Conservation (phyloP, 2,329 filamentous ascomycete genomes). For the Aspergillus brunneoviolaceus region DNA sequence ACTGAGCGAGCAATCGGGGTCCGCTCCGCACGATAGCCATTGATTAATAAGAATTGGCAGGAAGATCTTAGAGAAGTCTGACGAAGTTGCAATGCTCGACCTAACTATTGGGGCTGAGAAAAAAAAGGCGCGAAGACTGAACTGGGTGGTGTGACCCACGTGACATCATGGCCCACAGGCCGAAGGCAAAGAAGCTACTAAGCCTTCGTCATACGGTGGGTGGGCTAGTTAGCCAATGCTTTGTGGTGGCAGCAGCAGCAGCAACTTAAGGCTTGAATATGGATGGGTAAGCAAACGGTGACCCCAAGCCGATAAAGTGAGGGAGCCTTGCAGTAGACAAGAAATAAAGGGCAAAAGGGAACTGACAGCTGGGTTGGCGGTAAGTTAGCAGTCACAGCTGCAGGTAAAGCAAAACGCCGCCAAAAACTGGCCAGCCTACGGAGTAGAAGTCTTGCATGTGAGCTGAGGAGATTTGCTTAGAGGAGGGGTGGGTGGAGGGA, state of each 20-base stretch:
- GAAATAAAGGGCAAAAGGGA: background rate
- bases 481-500: background rate
- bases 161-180: conserved; percentile 22
- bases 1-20: background rate
- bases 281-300: background rate
- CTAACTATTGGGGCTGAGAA: background rate
- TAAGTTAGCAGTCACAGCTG: background rate
- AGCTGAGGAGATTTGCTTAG: conserved; percentile 1
- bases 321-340: conserved; percentile 2
- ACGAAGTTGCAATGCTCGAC: background rate
- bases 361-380: background rate
- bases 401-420: background rate
- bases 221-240: background rate
- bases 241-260: background rate
- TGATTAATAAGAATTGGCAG: background rate
- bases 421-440: background rate
- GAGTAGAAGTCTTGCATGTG: conserved; percentile 1
- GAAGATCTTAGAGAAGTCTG: background rate
- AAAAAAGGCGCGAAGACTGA: background rate
- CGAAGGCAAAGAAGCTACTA: conserved; percentile 3
- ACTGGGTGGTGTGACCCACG: conserved; percentile 18
- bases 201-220: conserved; percentile 15
- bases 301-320: conserved; percentile 7
- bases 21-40: background rate
- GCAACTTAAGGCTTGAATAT: background rate